Conservation (phyloP, 2,329 filamentous ascomycete genomes). For the Verticillium albo-atrum region DNA sequence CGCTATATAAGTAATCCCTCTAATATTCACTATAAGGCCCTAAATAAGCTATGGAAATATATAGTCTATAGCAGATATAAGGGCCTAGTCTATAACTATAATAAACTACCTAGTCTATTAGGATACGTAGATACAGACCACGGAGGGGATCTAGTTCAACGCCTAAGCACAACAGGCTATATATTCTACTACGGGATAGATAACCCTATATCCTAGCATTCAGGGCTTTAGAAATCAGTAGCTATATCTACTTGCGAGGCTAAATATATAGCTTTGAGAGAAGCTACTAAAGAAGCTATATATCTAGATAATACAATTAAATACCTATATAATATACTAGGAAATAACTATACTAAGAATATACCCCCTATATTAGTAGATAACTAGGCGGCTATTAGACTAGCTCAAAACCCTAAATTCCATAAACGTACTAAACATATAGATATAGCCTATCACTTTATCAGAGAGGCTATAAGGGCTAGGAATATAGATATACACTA, state of each 20-base stretch:
- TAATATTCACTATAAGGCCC: neutral
- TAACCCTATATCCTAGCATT: neutral
- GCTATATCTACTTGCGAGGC: neutral
- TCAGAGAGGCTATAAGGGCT: neutral
- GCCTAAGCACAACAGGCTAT: neutral
- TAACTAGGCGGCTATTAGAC: neutral
- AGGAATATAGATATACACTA: neutral
- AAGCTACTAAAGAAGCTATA: neutral
- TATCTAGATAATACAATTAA: too few relatives aligned
- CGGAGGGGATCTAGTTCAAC: too few relatives aligned
- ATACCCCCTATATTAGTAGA: too few relatives aligned
- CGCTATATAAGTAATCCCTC: neutral
- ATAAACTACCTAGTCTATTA: too few relatives aligned
- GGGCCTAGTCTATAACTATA: too few relatives aligned
- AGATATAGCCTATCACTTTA: neutral
- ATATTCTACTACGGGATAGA: neutral
- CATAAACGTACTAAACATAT: neutral
- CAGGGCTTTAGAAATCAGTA: neutral
- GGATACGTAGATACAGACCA: too few relatives aligned
- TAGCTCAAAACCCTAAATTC: neutral
- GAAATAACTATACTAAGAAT: neutral
- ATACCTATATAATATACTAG: conserved; percentile 1
- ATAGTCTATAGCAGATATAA: too few relatives aligned
- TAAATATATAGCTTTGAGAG: neutral
- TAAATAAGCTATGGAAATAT: neutral